Conservation (phyloP, 2,329 filamentous ascomycete species). For the Pseudocercospora musae region DNA sequence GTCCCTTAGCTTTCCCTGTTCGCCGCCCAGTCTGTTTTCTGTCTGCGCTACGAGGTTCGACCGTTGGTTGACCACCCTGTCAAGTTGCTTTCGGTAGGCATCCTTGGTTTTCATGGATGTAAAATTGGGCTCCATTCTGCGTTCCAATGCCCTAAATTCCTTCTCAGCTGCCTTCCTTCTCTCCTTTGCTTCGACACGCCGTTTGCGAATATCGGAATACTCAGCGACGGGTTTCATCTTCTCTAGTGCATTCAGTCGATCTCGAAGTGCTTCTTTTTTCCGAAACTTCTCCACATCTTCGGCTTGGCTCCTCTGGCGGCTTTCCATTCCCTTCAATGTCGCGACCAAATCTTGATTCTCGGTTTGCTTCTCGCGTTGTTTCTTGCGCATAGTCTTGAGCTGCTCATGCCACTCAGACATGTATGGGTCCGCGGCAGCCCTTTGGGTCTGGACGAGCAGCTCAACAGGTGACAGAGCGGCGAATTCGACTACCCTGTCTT, state of each 20-base stretch:
- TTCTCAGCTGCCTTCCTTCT: slow-evolving; percentile 53
- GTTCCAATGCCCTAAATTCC: slow-evolving; percentile 60
- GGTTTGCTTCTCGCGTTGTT: slow-evolving; percentile 56
- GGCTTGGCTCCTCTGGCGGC: slow-evolving; percentile 69
- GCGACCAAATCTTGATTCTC: slow-evolving; percentile 60
- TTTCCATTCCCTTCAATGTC: slow-evolving; percentile 64
- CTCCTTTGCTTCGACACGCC: slow-evolving; percentile 53
- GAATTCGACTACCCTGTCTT: slow-evolving; percentile 94
- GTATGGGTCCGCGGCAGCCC: slow-evolving; percentile 77
- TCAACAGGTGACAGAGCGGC: slow-evolving; percentile 78
- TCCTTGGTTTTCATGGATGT: slow-evolving; percentile 67
- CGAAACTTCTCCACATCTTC: slow-evolving; percentile 79
- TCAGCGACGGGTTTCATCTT: slow-evolving; percentile 63
- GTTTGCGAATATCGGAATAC: slow-evolving; percentile 56
- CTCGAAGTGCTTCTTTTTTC: slow-evolving; percentile 67
- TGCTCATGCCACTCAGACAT: slow-evolving; percentile 76
- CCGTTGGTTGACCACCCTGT: slow-evolving; percentile 54
- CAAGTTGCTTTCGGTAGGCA: slow-evolving; percentile 59
- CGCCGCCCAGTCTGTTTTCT: slow-evolving; percentile 50
- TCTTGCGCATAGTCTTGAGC: slow-evolving; percentile 66
- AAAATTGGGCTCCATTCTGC: slow-evolving; percentile 64
- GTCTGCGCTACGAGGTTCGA: slow-evolving; percentile 53
- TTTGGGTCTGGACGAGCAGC: slow-evolving; percentile 78
- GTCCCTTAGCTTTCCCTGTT: slow-evolving; percentile 35
- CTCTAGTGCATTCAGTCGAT: slow-evolving; percentile 63